Evolutionary conservation across 352 stramenopile species (phyloP), one percentile per base, ranked within the genome.

Genomic region (Globisporangium nunn): DNA sequence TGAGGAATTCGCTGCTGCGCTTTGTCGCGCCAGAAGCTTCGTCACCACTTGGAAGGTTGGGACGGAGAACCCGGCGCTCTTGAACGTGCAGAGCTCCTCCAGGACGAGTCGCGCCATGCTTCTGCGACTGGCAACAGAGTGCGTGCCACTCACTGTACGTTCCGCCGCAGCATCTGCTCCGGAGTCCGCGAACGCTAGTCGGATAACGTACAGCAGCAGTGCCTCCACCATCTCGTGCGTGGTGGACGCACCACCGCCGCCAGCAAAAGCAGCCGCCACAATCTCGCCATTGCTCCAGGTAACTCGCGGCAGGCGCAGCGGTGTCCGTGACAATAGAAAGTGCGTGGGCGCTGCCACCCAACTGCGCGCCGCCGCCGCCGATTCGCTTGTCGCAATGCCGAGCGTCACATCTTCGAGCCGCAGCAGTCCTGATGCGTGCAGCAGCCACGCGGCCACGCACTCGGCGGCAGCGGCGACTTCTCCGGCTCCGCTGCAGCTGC

Each of bases 321-420:
- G 23, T 37, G 10, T 12, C 1, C 15, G 40, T 23, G 31, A 45
- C 15, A 63, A 6, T 7, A 63, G 17, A 15, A 29, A 40, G 18
- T 51, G 44, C 29, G 45, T 28, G 6, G 58, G 14, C 10, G 33
- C 37, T 4, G 51, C 43, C 35, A 63, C 12, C 58, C 58, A 63
- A 12, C 46, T 48, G 17, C 39, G 55, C 23, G 28, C 35, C 11
- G 44, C 18, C 18, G 41, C 4, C 30, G 41, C 14, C 11, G 8
- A 10, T 12, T 31, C 28, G 14, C 28, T 44, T 1, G 54, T 35
- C 15, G 49, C 30, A 6, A 57, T 18, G 10, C n/a, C 45, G 0
- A 37, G 8, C 28, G 70, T 4, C 18, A 68, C 64, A 11, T 72
- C 59, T 60, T 70, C 58, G 6, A 75, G 41, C 10, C 64, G 59